Base-by-base conservation (phyloP, 163 green algal species). In the Chlorella variabilis region DNA sequence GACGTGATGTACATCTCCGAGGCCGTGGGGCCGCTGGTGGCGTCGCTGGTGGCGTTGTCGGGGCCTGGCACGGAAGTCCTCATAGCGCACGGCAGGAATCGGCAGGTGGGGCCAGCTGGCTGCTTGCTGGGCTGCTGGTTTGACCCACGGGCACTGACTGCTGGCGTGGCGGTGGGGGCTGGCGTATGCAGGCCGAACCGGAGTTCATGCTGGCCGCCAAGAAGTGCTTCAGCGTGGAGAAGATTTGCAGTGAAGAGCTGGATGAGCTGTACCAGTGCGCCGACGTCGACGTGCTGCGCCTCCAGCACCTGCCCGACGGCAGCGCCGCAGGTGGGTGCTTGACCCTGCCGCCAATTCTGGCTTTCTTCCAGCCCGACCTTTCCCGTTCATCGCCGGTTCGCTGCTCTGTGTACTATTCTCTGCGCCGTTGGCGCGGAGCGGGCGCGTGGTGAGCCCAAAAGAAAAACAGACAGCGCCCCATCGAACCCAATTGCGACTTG, bases 271-370 rank as follows among this genome's bases (percentile, higher is more conserved):
- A 87, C 25, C 83, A 84, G 45, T 87, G 77, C 31, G 78, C 42
- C 0, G 87, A 91, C 65, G 87, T 91, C 36, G 66, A 83, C 20
- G 85, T 91, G 39, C 78, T 85, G 33, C 34, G 49, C 18, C 34
- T 88, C 41, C 59, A 68, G 59, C 27, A n/a, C 21, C 27, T 39
- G 29, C 8, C 27, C 15, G 17, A 36, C 21, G 15, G 15, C 2
- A 29, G 58, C 13, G 23, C 3, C 4, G 18, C 6, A 56, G 23
- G 38, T 73, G 66, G 66, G 66, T 73, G 36, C 34, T 18, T 9
- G 11, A 25, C n/a, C n/a, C 5, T 36, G 66, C 17, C 11, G 65
- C 13, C 34, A 34, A n/a, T 36, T 29, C 20, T 29, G n/a, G 58
- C 29, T 29, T 31, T 66, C 58, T 8, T 66, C 58, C n/a, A n/a